phyloP scores from a whole-genome alignment of 2,329 filamentous ascomycete genomes.

The Cercospora sp. region DNA sequence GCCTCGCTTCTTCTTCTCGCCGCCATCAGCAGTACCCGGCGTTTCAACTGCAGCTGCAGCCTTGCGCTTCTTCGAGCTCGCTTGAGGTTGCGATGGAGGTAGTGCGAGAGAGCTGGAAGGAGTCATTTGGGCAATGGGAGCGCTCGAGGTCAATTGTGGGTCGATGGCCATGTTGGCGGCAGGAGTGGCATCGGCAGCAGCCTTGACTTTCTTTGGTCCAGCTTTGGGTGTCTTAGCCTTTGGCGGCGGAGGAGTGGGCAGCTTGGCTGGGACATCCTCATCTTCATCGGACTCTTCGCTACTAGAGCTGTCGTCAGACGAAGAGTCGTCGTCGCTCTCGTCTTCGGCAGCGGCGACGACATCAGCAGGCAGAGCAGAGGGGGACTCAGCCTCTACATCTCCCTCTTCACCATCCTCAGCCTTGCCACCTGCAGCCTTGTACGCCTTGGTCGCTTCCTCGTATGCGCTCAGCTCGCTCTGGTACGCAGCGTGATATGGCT shows the following conservation, averaged over 20 bases:
- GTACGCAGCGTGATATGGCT: slow-evolving; percentile 63
- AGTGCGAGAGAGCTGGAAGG: slow-evolving; percentile 23
- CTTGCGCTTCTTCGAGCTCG: slow-evolving; percentile 34
- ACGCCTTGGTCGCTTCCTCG: slow-evolving; percentile 56
- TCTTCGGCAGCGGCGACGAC: slow-evolving; percentile 30
- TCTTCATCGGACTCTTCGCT: slow-evolving; percentile 35
- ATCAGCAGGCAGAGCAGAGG: slow-evolving; percentile 17
- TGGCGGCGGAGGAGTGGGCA: slow-evolving; percentile 33
- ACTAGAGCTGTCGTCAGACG: slow-evolving; percentile 23
- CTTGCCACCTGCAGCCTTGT: slow-evolving; percentile 53
- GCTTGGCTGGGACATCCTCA: slow-evolving; percentile 31
- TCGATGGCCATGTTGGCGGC: slow-evolving; percentile 22
- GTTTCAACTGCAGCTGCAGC: slow-evolving; percentile 26
- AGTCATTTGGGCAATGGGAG: slow-evolving; percentile 8
- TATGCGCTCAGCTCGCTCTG: slow-evolving; percentile 57
- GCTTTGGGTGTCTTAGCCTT: slow-evolving; percentile 41
- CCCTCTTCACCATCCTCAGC: slow-evolving; percentile 26
- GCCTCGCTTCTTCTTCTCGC: slow-evolving; percentile 38
- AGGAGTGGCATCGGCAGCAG: slow-evolving; percentile 30
- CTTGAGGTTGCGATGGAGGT: slow-evolving; percentile 19
- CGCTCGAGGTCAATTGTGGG: slow-evolving; percentile 4
- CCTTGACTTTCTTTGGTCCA: slow-evolving; percentile 31
- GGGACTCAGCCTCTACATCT: slow-evolving; percentile 29
- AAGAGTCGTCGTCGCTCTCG: slow-evolving; percentile 19
- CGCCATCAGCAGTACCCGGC: slow-evolving; percentile 26